Evolutionary conservation across 192 early-diverging fungal genomes (phyloP).

Genomic region (Linnemannia exigua): DNA sequence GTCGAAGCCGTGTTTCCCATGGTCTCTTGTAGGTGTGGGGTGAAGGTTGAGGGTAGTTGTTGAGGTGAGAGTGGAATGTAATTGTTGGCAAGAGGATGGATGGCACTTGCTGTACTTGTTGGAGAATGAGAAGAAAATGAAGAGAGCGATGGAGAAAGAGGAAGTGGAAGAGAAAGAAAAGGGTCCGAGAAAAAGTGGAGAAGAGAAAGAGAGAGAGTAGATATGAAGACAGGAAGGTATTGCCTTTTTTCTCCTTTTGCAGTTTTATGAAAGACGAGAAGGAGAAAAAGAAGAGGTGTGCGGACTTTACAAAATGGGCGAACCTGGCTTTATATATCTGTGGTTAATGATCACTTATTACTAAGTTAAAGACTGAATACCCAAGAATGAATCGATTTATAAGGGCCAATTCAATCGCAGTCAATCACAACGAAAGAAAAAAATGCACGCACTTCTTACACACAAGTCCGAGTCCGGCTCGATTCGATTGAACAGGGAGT

Average conservation of each 20-base stretch:
- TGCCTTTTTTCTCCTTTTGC: no score
- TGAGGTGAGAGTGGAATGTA: neutral
- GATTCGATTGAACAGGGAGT: neutral
- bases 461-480: neutral
- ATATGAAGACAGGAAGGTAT: neutral
- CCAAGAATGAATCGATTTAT: neutral
- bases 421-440: neutral
- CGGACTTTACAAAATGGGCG: neutral
- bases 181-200: neutral
- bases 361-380: neutral
- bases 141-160: constrained; percentile 4
- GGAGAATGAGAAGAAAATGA: neutral
- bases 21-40: neutral
- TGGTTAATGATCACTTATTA: no score
- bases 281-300: neutral
- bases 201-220: neutral
- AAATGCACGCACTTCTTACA: no score
- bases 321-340: neutral
- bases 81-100: no score
- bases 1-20: constrained; percentile 43
- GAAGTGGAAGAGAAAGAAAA: no score
- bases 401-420: neutral
- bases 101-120: neutral
- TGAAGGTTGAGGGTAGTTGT: neutral
- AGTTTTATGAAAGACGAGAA: no score